phyloP scores from a whole-genome alignment of 2,329 filamentous ascomycete genomes.

The Neoascochyta sp. region DNA sequence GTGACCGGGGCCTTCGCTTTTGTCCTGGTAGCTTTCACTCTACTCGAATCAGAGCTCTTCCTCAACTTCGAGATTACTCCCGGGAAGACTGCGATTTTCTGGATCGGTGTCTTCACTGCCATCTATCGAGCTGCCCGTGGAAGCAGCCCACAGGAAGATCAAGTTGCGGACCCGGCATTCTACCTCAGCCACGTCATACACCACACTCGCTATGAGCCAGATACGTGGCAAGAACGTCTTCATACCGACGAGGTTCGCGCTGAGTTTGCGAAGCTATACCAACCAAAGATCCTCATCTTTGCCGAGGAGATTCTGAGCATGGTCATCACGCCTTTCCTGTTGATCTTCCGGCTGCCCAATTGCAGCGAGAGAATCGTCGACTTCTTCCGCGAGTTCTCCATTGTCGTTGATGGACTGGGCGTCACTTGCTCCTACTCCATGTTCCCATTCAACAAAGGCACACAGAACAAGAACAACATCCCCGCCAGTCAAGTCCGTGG shows the following conservation, averaged over 20 bases:
- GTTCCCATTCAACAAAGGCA: slow-evolving; percentile 89
- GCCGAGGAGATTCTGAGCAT: slow-evolving; percentile 90
- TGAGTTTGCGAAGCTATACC: slow-evolving; percentile 87
- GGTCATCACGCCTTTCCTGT: slow-evolving; percentile 82
- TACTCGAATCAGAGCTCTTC: slow-evolving; percentile 89
- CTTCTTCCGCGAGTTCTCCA: slow-evolving; percentile 96
- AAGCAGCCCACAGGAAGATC: slow-evolving; percentile 76
- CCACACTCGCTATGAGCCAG: slow-evolving; percentile 87
- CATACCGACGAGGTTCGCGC: slow-evolving; percentile 90
- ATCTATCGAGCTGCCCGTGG: slow-evolving; percentile 82
- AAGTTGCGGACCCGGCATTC: slow-evolving; percentile 88
- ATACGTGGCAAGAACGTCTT: slow-evolving; percentile 83
- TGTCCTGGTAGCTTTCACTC: slow-evolving; percentile 75
- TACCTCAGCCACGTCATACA: slow-evolving; percentile 85
- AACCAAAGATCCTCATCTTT: slow-evolving; percentile 88
- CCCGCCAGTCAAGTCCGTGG: slow-evolving; percentile 36
- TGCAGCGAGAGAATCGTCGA: slow-evolving; percentile 92
- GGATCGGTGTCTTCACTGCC: slow-evolving; percentile 75
- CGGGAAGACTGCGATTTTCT: slow-evolving; percentile 86
- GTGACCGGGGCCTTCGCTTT: slow-evolving; percentile 81
- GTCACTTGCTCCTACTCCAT: slow-evolving; percentile 97
- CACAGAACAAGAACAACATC: slow-evolving; percentile 49
- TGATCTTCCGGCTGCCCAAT: slow-evolving; percentile 80
- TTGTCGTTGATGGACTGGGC: slow-evolving; percentile 92
- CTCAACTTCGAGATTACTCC: slow-evolving; percentile 87